Conservation (phyloP, 345 rosid genomes). For the Ceriops zippeliana region DNA sequence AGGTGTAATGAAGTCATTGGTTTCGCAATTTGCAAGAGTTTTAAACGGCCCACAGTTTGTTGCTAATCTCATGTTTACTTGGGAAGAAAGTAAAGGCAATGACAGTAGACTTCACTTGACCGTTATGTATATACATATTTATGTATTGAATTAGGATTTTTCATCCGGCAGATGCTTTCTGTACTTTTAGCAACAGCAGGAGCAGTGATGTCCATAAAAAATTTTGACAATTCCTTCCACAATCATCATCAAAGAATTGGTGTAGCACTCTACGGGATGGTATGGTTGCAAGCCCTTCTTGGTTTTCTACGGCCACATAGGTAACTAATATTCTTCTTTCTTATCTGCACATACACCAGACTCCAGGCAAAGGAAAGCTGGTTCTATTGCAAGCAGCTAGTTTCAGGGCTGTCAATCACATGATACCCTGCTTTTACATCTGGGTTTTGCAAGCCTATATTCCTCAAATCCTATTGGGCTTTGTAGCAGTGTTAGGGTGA, state of each 20-base stretch:
- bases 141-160: neutral
- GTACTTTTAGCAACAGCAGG: conserved; percentile 64
- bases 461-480: too few relatives aligned
- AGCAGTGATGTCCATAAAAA: conserved; percentile 69
- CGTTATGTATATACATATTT: neutral
- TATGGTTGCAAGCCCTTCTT: conserved; percentile 70
- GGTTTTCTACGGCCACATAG: conserved; percentile 63
- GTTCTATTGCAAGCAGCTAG: too few relatives aligned
- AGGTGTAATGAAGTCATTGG: conserved; percentile 4
- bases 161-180: conserved; percentile 46
- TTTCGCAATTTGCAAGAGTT: conserved; percentile 8
- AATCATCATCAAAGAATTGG: conserved; percentile 85
- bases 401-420: too few relatives aligned
- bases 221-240: conserved; percentile 66
- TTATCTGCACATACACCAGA: too few relatives aligned
- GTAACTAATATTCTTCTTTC: conserved; percentile 23
- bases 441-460: too few relatives aligned
- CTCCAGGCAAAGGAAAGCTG: too few relatives aligned
- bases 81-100: conserved; percentile 28
- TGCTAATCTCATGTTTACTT: conserved; percentile 29
- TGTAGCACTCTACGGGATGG: conserved; percentile 54
- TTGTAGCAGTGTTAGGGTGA: too few relatives aligned
- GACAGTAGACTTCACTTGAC: neutral
- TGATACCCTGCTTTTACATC: too few relatives aligned
- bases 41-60: conserved; percentile 17